phyloP scores from a whole-genome alignment of 257 asterid genomes.

The Solanum infundibuliforme region DNA sequence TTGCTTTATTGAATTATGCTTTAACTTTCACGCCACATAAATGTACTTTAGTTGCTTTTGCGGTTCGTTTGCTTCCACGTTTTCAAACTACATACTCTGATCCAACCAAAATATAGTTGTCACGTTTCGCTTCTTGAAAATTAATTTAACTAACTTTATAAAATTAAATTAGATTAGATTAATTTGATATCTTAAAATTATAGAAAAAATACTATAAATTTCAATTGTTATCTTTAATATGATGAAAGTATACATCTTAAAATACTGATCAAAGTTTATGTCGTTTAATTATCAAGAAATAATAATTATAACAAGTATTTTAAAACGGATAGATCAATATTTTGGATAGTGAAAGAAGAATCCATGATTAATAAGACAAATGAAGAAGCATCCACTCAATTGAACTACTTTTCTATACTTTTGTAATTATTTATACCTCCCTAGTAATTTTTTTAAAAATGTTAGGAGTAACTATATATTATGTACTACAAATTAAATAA shows the following conservation, averaged over 20 bases:
- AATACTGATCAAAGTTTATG: too few species aligned
- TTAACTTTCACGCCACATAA: neutral
- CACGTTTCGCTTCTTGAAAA: accelerated
- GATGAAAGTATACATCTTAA: too few species aligned
- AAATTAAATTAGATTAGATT: too few species aligned
- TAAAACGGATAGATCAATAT: neutral
- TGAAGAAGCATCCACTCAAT: neutral
- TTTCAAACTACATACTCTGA: neutral
- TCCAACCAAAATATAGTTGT: neutral
- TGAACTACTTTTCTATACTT: neutral
- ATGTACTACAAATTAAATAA: neutral
- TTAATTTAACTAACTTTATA: too few species aligned
- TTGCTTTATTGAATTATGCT: neutral
- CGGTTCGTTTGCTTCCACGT: neutral
- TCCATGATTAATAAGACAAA: neutral
- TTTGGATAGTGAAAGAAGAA: neutral
- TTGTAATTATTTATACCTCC: neutral
- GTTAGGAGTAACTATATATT: neutral
- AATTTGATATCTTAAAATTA: too few species aligned
- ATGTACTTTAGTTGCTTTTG: neutral
- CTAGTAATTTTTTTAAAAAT: accelerated
- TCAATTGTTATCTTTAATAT: too few species aligned
- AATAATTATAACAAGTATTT: too few species aligned
- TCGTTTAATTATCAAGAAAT: too few species aligned
- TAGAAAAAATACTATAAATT: too few species aligned